A percentile compares a stretch with the other conserved stretches of the same genome.
These are phyloP conservation scores for Nannochloropsis salina DNA, from an alignment of 108 stramenopile genomes.

Conservation along the genomic window DNA sequence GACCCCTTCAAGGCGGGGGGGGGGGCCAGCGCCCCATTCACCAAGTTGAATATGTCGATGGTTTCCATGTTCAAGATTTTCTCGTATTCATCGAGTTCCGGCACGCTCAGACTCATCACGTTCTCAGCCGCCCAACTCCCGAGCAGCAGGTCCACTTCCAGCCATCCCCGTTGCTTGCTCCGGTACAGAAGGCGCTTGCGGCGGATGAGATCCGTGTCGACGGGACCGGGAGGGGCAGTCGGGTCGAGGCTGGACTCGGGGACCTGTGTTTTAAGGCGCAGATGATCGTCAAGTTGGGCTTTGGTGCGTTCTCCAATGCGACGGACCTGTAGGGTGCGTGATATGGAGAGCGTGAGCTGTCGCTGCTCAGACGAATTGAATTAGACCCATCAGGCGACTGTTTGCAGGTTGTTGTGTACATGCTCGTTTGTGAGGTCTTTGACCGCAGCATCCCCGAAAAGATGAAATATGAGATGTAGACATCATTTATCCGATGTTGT, in stretches of 20 bases:
- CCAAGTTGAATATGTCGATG: conserved; percentile 96
- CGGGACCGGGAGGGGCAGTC: not conserved
- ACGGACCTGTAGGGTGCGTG: conserved; percentile 20
- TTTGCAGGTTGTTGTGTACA: too few relatives aligned
- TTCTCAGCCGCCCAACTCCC: conserved; percentile 93
- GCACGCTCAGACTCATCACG: conserved; percentile 62
- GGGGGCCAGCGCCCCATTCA: conserved; percentile 59
- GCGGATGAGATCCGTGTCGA: conserved; percentile 41
- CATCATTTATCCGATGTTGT: too few relatives aligned
- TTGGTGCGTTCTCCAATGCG: conserved; percentile 35
- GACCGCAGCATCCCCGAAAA: too few relatives aligned
- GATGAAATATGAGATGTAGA: too few relatives aligned
- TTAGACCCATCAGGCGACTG: too few relatives aligned
- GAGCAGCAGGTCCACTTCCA: conserved; percentile 84
- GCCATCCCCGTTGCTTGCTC: conserved; percentile 95
- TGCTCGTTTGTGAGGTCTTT: too few relatives aligned
- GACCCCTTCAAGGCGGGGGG: conserved; percentile 30
- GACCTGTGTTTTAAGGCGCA: conserved; percentile 40
- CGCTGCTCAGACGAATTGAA: too few relatives aligned
- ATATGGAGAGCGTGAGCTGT: too few relatives aligned
- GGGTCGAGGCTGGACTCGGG: conserved; percentile 40
- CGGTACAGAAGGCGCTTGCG: conserved; percentile 88
- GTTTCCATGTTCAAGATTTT: conserved; percentile 93
- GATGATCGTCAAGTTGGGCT: conserved; percentile 41
- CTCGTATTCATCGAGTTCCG: conserved; percentile 87